Conservation (phyloP, 805 yeast genomes). For the Ogataea pilisensis region DNA sequence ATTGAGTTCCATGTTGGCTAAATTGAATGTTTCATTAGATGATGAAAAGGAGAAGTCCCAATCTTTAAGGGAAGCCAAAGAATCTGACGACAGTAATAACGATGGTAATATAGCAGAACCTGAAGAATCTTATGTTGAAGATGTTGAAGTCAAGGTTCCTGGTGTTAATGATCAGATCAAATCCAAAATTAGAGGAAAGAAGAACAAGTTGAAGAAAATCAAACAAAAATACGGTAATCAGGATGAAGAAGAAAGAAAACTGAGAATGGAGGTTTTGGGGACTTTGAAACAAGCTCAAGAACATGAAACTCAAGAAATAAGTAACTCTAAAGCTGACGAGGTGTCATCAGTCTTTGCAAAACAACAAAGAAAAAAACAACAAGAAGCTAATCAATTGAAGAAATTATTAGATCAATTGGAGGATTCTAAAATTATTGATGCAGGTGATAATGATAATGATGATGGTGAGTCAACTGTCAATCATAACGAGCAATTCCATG, state of each 20-base stretch:
- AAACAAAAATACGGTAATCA: conserved; percentile 83
- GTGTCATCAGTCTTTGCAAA: conserved; percentile 10
- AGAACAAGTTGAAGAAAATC: conserved; percentile 77
- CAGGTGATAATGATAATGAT: conserved; percentile 12
- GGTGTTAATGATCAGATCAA: conserved; percentile 23
- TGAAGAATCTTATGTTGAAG: conserved; percentile 14
- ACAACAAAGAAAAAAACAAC: conserved; percentile 25
- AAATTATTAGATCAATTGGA: conserved; percentile 31
- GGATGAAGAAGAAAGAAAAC: conserved; percentile 78
- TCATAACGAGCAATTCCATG: conserved; percentile 33
- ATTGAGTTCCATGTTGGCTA: conserved; percentile 27
- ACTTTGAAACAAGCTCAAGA: conserved; percentile 59
- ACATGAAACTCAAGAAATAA: conserved; percentile 1
- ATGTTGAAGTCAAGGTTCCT: conserved; percentile 8
- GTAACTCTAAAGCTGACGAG: conserved; percentile 1
- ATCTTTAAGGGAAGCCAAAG: conserved; percentile 7
- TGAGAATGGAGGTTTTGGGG: conserved; percentile 80
- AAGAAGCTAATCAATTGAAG: conserved; percentile 27
- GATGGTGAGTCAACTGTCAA: conserved; percentile 22
- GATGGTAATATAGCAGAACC: conserved; percentile 1
- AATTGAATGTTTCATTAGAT: conserved; percentile 13
- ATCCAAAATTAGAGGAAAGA: conserved; percentile 72
- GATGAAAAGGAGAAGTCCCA: too few species aligned
- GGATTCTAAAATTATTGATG: conserved; percentile 11
- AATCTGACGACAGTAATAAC: conserved; percentile 3